Conservation (phyloP, 306 rosid species). For the Malus orientalis region DNA sequence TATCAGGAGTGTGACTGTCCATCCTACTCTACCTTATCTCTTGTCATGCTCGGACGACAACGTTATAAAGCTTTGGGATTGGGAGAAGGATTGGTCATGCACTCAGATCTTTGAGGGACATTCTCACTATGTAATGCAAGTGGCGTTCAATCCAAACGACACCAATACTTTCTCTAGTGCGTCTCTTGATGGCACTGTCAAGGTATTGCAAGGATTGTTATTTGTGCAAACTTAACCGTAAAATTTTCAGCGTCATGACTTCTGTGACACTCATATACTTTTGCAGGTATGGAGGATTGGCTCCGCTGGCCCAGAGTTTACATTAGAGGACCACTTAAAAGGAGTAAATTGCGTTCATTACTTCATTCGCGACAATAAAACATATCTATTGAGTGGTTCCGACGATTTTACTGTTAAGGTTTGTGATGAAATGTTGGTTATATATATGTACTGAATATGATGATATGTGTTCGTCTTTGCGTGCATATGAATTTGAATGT, state of each 20-base stretch:
- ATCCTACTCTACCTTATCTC: constrained; percentile 49
- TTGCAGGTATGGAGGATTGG: constrained; percentile 46
- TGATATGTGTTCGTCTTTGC: neutral
- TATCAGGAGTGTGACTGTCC: constrained; percentile 50
- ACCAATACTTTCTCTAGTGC: constrained; percentile 36
- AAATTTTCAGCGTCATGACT: neutral
- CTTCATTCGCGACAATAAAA: constrained; percentile 26
- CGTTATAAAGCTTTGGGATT: constrained; percentile 52
- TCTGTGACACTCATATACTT: neutral
- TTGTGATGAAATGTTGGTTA: neutral
- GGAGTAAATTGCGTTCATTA: constrained; percentile 51
- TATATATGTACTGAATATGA: neutral
- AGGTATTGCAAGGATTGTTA: constrained; percentile 17
- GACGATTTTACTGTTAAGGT: constrained; percentile 62
- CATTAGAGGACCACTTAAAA: constrained; percentile 51
- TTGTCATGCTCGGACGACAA: constrained; percentile 55
- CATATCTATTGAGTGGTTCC: constrained; percentile 52
- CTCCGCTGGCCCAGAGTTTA: constrained; percentile 37
- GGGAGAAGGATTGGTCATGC: constrained; percentile 50
- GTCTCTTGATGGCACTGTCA: constrained; percentile 59
- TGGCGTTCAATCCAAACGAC: constrained; percentile 36
- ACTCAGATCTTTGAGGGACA: constrained; percentile 40
- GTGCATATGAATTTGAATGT: neutral
- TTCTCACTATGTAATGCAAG: constrained; percentile 69
- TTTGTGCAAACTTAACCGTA: neutral